These are phyloP conservation scores for Dentipellis fragilis DNA, from an alignment of 768 basidiomycete genomes.

Conservation along the genomic window DNA sequence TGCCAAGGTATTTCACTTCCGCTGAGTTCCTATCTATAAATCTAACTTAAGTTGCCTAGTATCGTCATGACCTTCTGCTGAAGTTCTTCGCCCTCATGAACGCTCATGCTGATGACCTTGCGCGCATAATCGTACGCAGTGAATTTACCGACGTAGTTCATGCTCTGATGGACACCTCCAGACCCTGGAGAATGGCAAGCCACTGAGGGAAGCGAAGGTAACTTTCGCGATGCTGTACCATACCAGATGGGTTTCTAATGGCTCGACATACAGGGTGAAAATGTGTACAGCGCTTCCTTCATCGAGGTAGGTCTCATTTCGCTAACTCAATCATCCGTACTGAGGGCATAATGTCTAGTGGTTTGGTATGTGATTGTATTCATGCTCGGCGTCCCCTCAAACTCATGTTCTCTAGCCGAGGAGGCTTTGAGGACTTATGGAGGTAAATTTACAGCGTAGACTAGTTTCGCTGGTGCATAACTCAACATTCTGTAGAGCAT, in stretches of 20 bases:
- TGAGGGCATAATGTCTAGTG: conserved; percentile 36
- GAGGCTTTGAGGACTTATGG: conserved; percentile 92
- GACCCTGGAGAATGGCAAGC: conserved; percentile 96
- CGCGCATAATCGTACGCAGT: conserved; percentile 66
- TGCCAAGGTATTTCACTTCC: conserved; percentile 49
- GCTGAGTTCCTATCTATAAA: background rate
- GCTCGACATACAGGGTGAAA: conserved; percentile 51
- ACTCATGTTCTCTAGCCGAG: conserved; percentile 46
- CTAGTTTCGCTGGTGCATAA: background rate
- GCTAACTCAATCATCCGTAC: conserved; percentile 15
- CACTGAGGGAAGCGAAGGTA: conserved; percentile 75
- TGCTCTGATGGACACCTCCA: conserved; percentile 18
- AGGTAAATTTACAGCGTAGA: conserved; percentile 28
- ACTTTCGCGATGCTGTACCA: background rate
- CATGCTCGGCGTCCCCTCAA: conserved; percentile 10
- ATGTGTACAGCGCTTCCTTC: conserved; percentile 76
- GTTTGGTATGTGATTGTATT: conserved; percentile 49
- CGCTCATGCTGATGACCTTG: conserved; percentile 79
- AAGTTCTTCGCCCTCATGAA: conserved; percentile 75
- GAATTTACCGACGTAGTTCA: background rate
- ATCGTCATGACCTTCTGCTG: conserved; percentile 75
- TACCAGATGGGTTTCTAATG: background rate
- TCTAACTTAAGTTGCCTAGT: conserved; percentile 26
- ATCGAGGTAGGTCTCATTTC: conserved; percentile 45
- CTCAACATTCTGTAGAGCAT: conserved; percentile 39